phyloP scores from a whole-genome alignment of 2,329 filamentous ascomycete genomes.

The Ophiostoma angusticollis region DNA sequence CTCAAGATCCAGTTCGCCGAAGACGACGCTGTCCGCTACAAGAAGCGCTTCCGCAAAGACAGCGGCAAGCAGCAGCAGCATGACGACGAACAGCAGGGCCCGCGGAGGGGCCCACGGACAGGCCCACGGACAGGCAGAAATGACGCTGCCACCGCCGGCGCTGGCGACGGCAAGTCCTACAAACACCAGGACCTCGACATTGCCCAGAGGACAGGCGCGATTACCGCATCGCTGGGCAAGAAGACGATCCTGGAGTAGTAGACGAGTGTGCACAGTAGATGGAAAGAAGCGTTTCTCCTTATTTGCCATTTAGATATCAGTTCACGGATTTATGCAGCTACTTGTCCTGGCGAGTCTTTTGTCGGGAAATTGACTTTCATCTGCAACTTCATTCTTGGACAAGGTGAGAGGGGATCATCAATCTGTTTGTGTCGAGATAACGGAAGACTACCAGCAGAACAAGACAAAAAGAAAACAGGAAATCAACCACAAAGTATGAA shows the following conservation, averaged over 20 bases:
- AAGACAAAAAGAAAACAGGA: background rate
- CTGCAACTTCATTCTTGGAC: too few relatives aligned
- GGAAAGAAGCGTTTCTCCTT: background rate
- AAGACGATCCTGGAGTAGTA: slow-evolving; percentile 73
- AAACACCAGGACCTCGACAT: slow-evolving; percentile 35
- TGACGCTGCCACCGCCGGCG: too few relatives aligned
- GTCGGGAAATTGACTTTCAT: too few relatives aligned
- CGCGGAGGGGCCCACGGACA: slow-evolving; percentile 13
- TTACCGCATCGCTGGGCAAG: slow-evolving; percentile 65
- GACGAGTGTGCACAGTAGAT: too few relatives aligned
- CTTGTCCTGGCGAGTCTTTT: background rate
- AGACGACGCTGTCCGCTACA: slow-evolving; percentile 77
- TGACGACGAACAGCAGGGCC: slow-evolving; percentile 10
- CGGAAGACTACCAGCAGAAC: background rate
- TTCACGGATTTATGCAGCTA: background rate
- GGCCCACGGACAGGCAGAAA: slow-evolving; percentile 12
- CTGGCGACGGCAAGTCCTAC: slow-evolving; percentile 15
- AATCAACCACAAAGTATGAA: background rate
- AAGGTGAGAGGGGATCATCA: background rate
- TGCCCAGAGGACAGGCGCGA: slow-evolving; percentile 61
- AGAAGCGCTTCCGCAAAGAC: slow-evolving; percentile 82
- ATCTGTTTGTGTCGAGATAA: background rate
- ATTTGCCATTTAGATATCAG: background rate
- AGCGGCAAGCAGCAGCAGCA: slow-evolving; percentile 34
- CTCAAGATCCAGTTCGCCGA: slow-evolving; percentile 90